These are phyloP conservation scores for Boletellus deceptivus DNA, from an alignment of 1,284 basidiomycete genomes.

Conservation along the genomic window DNA sequence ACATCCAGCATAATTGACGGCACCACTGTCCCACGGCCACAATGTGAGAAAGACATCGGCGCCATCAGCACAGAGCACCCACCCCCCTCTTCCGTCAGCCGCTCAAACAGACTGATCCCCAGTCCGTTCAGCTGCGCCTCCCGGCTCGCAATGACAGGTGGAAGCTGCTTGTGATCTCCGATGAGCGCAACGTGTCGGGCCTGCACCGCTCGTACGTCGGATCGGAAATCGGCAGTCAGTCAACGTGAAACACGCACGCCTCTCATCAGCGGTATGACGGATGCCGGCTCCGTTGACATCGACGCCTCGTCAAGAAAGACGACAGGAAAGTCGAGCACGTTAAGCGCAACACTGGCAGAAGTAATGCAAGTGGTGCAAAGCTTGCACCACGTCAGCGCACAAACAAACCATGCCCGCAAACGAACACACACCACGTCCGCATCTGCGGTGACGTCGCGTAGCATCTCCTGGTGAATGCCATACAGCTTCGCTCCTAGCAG, in stretches of 20 bases:
- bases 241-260: constrained; percentile 55
- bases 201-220: constrained; percentile 37
- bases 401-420: neutral
- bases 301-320: constrained; percentile 95
- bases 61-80: constrained; percentile 27
- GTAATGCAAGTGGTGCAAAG: constrained; percentile 84
- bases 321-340: constrained; percentile 83
- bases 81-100: constrained; percentile 79
- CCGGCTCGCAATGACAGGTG: constrained; percentile 79
- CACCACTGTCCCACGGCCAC: constrained; percentile 45
- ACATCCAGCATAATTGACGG: constrained; percentile 88
- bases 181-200: constrained; percentile 85
- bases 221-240: constrained; percentile 12
- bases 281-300: constrained; percentile 92
- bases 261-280: constrained; percentile 85
- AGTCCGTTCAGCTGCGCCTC: constrained; percentile 72
- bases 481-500: constrained; percentile 43
- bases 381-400: constrained; percentile 38
- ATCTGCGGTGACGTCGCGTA: constrained; percentile 56
- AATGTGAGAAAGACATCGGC: constrained; percentile 14
- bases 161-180: constrained; percentile 96
- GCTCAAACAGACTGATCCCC: constrained; percentile 83
- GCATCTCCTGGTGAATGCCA: constrained; percentile 52
- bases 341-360: constrained; percentile 56
- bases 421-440: constrained; percentile 69